Evolutionary conservation across 768 basidiomycete genomes (phyloP), one percentile per base, ranked within the genome.

Genomic region (Hygrocybe coccinea): DNA sequence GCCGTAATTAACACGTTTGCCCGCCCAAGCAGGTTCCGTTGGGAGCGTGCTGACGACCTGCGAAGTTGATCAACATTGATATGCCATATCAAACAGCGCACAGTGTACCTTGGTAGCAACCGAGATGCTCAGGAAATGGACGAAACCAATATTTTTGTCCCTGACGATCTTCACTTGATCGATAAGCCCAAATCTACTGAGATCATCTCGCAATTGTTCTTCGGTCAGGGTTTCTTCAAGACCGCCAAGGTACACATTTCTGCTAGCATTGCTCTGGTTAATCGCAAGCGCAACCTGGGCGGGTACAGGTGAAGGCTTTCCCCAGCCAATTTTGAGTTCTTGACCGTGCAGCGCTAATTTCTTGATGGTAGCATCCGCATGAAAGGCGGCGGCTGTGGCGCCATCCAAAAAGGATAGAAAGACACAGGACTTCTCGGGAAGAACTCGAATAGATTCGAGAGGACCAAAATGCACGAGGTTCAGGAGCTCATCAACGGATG

Each of bases 111-210:
- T 97, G 61, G 89, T 95, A 14, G 97, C 97, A 39, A 91, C 84
- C 19, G 89, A 81, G 68, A 99, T 97, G 69, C 89, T 92, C 65
- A 99, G 76, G 77, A 98, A 98, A 72, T 99, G 97, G 17, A 99
- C 94, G 69, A 99, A 99, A 2, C 95, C 97, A 56, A 98, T 98
- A 66, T 97, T 97, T 81, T 97, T 97, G 76, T 99, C 97, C 58
- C 95, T 76, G 50, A 98, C 97, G 66, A 99, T 97, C 82, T 99
- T 99, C 69, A 99, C 95, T 69, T 98, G 95, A 72, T 99, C 97
- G 64, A 99, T 97, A 25, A 95, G 77, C 19, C 97, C 97, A 65
- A 95, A 99, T 41, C 89, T 80, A 64, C 87, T 86, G 21, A 98
- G 76, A 67, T 97, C 94, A 59, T 98, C 94, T 34, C 95, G 75